Base-by-base conservation (phyloP, 1,139 yeast species). In the Saccharomyces pastorianus region DNA sequence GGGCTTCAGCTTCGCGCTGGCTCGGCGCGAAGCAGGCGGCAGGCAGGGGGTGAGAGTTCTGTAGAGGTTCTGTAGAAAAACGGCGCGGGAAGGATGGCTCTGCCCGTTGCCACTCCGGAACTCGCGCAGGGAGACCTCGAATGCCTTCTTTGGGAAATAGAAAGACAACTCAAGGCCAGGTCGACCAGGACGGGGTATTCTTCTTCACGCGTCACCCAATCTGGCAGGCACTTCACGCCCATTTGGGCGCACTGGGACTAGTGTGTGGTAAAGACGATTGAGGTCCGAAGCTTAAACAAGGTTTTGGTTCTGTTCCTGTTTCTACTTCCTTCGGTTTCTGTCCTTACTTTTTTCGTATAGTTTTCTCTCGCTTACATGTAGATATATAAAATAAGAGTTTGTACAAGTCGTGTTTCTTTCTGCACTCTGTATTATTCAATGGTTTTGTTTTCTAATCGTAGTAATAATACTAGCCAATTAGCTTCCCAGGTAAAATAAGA, bases 131-230 rank as follows among this genome's bases (percentile, higher is more conserved):
- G 44, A 13, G 44, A 38, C 6, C 0, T 1, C 44, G 2, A 17
- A 20, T 38, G 25, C 44, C 44, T 13, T 1, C 44, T 38, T 38
- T 3, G 44, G 44, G 44, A 38, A 38, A 38, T 38, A 38, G 44
- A 38, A 38, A 38, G 44, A 13, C 2, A 6, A 11, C 9, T 20
- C 20, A 5, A 38, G 20, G 25, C 25, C 44, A 38, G 11, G 13
- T 17, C 6, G 13, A 38, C 11, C 25, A 20, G 20, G 44, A 38
- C n/a, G 44, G 11, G 44, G 11, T 38, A 38, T 20, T 1, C 44
- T 38, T 38, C 44, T 38, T 38, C 25, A 38, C 44, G 44, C 44
- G 44, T 38, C 44, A 38, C 44, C 25, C 44, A 38, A 38, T 38
- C 6, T 38, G 25, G 44, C 11, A 38, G 25, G 44, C 44, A 38